Evolutionary conservation across 164 flowering plant genomes (phyloP), one percentile per base, ranked within the genome.

Genomic region (Nymphaea colorata): DNA sequence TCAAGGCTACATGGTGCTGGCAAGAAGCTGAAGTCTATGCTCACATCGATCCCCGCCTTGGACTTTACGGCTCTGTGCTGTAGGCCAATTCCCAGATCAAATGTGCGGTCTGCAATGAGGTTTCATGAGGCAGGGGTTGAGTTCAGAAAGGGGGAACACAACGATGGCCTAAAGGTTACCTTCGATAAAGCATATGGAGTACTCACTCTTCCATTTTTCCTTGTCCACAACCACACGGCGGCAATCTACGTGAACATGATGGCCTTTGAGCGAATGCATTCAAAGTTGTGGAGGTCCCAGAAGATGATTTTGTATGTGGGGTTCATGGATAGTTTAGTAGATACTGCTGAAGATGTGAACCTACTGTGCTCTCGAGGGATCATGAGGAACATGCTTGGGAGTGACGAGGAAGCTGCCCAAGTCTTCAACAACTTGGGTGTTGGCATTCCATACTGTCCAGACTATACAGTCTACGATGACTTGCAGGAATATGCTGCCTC

Each of bases 291-390:
- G 36, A 25, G 36, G 36, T 25, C 36, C 1, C 36, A 25, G 1
- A 25, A 25, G 36, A 25, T 25, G 36, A 25, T 25, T 25, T 76
- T 83, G 2, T 84, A 79, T 69, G 70, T 83, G 1, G 79, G 79
- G 67, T 82, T 86, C 78, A 86, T 86, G 86, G 85, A 84, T 72
- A 78, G 77, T 72, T 73, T 86, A 51, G 78, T 86, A 12, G 84
- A 84, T 71, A 69, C 73, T 5, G 80, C 74, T 0, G 77, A 62
- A 66, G 91, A 83, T 25, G 86, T 86, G 6, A 77, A 64, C 45
- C 75, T 80, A 0, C 75, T 83, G 12, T 80, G 77, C 69, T 70
- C 76, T 0, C 59, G 66, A 14, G 80, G 84, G 36, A 83, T 86
- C 64, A 80, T 86, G 8, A 78, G 36, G 36, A 25, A 25, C 36